A percentile compares a stretch with the other conserved stretches of the same genome.
Conservation (phyloP, 176 grass and related monocot genomes). For the Echinochloa phyllopogon region DNA sequence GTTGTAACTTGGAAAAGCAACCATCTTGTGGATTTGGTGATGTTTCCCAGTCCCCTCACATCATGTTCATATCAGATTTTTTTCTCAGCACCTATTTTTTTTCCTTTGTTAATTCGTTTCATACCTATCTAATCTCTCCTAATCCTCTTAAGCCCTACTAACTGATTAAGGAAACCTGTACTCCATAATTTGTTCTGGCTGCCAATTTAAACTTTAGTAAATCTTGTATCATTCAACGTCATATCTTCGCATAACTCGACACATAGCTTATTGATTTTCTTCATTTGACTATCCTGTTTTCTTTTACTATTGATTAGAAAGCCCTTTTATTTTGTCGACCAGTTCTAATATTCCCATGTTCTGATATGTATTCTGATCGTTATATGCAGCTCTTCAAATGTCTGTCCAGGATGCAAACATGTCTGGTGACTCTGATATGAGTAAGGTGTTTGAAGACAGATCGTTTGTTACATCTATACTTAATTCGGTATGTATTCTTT, state of each 20-base stretch:
- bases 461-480: slow-evolving; percentile 98
- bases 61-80: neutral
- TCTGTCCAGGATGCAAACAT: slow-evolving; percentile 76
- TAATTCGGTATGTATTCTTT: slow-evolving; percentile 63
- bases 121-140: neutral
- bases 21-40: neutral
- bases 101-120: neutral
- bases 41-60: neutral
- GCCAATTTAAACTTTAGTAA: neutral
- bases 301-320: slow-evolving; percentile 1
- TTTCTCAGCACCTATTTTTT: neutral
- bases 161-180: neutral
- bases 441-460: slow-evolving; percentile 87
- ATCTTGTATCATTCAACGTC: neutral
- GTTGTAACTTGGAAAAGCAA: neutral
- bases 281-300: neutral
- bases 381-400: slow-evolving; percentile 87
- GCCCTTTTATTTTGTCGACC: neutral
- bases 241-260: slow-evolving; percentile 1
- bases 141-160: slow-evolving; percentile 15
- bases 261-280: neutral
- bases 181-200: neutral
- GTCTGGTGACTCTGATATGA: slow-evolving; percentile 78
- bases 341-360: slow-evolving; percentile 3
- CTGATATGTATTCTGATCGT: slow-evolving; percentile 25